Evolutionary conservation across 2,329 filamentous ascomycete species (phyloP), one percentile per base, ranked within the genome.

Genomic region (Ascochyta koolunga): DNA sequence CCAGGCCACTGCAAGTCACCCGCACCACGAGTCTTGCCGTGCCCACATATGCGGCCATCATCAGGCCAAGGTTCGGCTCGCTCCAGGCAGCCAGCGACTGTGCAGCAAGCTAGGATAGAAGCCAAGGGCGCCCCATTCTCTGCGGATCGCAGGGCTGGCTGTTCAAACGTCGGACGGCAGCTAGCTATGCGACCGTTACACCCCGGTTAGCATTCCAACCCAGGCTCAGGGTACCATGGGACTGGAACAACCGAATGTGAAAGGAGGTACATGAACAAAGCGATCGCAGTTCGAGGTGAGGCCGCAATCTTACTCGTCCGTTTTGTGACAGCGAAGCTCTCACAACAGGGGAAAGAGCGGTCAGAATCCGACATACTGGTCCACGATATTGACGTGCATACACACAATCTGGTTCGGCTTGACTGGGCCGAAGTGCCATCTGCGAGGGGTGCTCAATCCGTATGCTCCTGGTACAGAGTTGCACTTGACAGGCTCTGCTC

Each of bases 171-270:
- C 40, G 40, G 46, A 44, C 51, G 51, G 40, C 45, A 45, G 45
- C 51, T 50, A 44, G 45, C 29, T 46, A 54, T 54, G 50, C 45
- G 36, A 54, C 45, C 45, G 51, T 54, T 54, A 50, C 51, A 54
- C 45, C 51, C 51, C 44, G 40, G 51, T 40, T 50, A 54, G 36
- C 51, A 54, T 54, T 54, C 51, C 51, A 45, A 37, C 40, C 36
- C 46, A 54, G 19, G 35, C 37, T 45, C 45, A 21, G 38, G 35
- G 40, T 45, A 54, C 51, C 45, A 50, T 50, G 51, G 51, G 24
- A 40, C 29, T 39, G 51, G 51, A 45, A 54, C 46, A 29, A 35
- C 51, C 45, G 40, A 32, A 54, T 45, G 35, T 41, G 31, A 45
- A 29, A 41, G 45, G 45, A 54, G 40, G 36, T 54, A 45, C 51